Evolutionary conservation across 2,329 filamentous ascomycete genomes (phyloP).

Genomic region (Aureobasidium melanogenum): DNA sequence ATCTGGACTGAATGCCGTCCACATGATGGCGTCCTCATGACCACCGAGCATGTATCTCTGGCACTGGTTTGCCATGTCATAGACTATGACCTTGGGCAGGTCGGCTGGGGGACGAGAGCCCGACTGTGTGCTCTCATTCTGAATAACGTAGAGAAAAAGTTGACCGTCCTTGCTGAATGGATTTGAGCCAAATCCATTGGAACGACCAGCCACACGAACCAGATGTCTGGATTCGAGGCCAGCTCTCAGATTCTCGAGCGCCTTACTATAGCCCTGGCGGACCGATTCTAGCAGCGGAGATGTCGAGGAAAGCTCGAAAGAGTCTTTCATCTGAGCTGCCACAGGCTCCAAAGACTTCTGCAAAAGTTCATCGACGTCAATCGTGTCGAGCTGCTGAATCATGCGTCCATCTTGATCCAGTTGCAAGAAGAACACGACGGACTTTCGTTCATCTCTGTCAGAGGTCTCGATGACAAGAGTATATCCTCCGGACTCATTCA

Average conservation of each 20-base stretch:
- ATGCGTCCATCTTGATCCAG: neutral
- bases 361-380: neutral
- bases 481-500: neutral
- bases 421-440: neutral
- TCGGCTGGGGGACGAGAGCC: neutral
- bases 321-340: neutral
- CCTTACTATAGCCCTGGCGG: neutral
- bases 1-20: neutral
- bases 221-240: neutral
- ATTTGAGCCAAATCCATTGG: neutral
- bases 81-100: neutral
- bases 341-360: neutral
- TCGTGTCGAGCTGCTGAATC: neutral
- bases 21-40: neutral
- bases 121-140: neutral
- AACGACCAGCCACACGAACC: neutral
- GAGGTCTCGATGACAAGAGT: neutral
- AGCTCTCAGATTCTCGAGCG: neutral
- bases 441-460: neutral
- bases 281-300: neutral
- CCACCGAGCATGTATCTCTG: neutral
- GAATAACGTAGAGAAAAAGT: neutral
- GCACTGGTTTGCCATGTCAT: neutral
- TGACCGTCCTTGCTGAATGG: neutral
- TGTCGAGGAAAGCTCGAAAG: neutral